Evolutionary conservation across 2,329 filamentous ascomycete genomes (phyloP).

Genomic region (Ascochyta rabiei): DNA sequence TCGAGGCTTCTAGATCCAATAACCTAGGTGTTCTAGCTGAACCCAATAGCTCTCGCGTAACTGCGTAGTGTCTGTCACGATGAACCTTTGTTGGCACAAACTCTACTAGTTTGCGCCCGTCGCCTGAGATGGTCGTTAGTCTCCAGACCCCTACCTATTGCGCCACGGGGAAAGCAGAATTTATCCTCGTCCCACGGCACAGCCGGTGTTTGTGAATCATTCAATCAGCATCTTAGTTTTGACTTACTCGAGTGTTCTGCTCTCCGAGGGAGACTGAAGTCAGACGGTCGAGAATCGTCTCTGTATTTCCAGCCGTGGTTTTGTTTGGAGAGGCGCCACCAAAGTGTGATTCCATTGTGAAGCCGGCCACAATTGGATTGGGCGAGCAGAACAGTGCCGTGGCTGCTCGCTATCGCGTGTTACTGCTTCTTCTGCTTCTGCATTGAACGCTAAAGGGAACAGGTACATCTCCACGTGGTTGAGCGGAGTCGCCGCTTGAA

Average conservation of each 20-base stretch:
- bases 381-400: background rate
- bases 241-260: background rate
- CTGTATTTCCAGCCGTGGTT: background rate
- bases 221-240: background rate
- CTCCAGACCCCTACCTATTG: background rate
- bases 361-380: background rate
- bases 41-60: background rate
- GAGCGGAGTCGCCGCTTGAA: background rate
- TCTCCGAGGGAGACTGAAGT: background rate
- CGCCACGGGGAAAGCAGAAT: background rate
- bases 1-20: slow-evolving; percentile 10
- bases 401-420: background rate
- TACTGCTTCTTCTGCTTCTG: background rate
- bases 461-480: slow-evolving; percentile 2
- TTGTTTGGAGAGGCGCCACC: background rate
- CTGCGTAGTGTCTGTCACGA: slow-evolving; percentile 10
- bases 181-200: background rate
- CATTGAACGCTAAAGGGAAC: background rate
- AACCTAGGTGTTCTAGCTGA: slow-evolving; percentile 7
- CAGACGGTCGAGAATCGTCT: background rate
- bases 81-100: slow-evolving; percentile 1
- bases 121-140: background rate
- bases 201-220: slow-evolving; percentile 1
- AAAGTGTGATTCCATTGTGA: background rate
- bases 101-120: slow-evolving; percentile 10